phyloP scores from a whole-genome alignment of 2,329 filamentous ascomycete species.

The Xylariales sp. region DNA sequence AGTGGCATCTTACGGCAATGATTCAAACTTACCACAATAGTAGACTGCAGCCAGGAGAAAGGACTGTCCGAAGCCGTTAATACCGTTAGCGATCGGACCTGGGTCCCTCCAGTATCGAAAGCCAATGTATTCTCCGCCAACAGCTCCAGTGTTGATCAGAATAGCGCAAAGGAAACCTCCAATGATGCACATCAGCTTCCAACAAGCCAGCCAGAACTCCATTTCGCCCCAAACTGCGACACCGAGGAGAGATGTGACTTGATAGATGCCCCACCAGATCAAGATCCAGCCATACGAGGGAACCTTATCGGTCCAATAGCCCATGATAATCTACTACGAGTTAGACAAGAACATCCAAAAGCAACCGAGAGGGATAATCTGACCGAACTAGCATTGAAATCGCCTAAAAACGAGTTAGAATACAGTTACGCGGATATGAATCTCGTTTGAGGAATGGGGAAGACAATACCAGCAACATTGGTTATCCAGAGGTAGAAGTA shows the following conservation, averaged over 20 bases:
- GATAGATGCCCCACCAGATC: constrained; percentile 39
- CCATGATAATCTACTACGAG: too few species aligned
- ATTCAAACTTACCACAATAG: too few species aligned
- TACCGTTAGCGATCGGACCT: constrained; percentile 27
- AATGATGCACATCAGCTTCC: constrained; percentile 28
- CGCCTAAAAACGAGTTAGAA: too few species aligned
- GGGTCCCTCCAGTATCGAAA: constrained; percentile 28
- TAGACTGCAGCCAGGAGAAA: constrained; percentile 31
- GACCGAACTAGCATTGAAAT: too few species aligned
- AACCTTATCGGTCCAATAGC: constrained; percentile 38
- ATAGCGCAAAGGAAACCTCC: constrained; percentile 27
- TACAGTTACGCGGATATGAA: constrained; percentile 39
- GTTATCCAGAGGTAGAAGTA: constrained; percentile 45
- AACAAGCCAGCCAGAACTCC: constrained; percentile 25
- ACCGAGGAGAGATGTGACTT: constrained; percentile 29
- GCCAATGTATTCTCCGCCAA: constrained; percentile 28
- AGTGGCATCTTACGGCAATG: too few species aligned
- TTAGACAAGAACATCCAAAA: too few species aligned
- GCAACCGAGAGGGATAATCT: too few species aligned
- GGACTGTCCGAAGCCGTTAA: constrained; percentile 28
- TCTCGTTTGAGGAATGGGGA: constrained; percentile 24
- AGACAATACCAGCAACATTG: constrained; percentile 23
- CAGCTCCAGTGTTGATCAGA: constrained; percentile 27
- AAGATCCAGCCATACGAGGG: constrained; percentile 40
- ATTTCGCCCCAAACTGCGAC: constrained; percentile 25